A percentile compares a stretch with the other conserved stretches of the same genome.
These are phyloP conservation scores for Suhomyces tanzawaensis DNA, from an alignment of 805 yeast species.

Conservation along the genomic window DNA sequence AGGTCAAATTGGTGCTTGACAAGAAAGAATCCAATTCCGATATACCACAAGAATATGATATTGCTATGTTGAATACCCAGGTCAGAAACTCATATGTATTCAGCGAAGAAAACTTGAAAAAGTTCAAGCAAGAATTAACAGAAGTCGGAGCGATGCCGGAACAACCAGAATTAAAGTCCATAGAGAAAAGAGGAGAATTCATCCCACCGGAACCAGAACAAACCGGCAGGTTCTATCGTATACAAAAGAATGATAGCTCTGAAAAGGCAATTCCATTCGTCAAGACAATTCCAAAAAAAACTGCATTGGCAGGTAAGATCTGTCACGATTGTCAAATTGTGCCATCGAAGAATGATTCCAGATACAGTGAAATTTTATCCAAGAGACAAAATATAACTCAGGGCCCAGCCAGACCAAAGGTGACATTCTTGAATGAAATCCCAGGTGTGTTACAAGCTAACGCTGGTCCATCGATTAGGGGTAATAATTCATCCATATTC, in stretches of 20 bases:
- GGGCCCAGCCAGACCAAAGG: slow-evolving; percentile 55
- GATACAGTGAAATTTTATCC: slow-evolving; percentile 59
- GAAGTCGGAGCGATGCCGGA: slow-evolving; percentile 53
- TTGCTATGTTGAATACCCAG: slow-evolving; percentile 70
- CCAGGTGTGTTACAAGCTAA: slow-evolving; percentile 88
- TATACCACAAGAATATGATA: slow-evolving; percentile 82
- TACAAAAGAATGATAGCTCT: slow-evolving; percentile 29
- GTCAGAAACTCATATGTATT: slow-evolving; percentile 86
- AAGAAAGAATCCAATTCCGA: slow-evolving; percentile 34
- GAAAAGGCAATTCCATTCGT: slow-evolving; percentile 69
- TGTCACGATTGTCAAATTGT: slow-evolving; percentile 89
- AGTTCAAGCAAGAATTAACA: slow-evolving; percentile 50
- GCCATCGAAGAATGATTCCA: slow-evolving; percentile 72
- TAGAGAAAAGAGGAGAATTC: slow-evolving; percentile 16
- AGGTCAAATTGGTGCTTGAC: slow-evolving; percentile 59
- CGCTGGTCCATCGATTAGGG: slow-evolving; percentile 78
- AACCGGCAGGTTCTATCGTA: slow-evolving; percentile 24
- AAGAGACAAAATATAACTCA: slow-evolving; percentile 52
- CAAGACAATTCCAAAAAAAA: slow-evolving; percentile 84
- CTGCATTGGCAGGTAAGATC: slow-evolving; percentile 81
- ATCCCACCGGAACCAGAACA: slow-evolving; percentile 13
- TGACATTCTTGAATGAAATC: slow-evolving; percentile 69
- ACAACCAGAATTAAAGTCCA: slow-evolving; percentile 45
- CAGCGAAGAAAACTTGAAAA: slow-evolving; percentile 76
- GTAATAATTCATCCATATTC: slow-evolving; percentile 66